Conservation (phyloP, 2,329 filamentous ascomycete species). For the Ophiostoma ips region DNA sequence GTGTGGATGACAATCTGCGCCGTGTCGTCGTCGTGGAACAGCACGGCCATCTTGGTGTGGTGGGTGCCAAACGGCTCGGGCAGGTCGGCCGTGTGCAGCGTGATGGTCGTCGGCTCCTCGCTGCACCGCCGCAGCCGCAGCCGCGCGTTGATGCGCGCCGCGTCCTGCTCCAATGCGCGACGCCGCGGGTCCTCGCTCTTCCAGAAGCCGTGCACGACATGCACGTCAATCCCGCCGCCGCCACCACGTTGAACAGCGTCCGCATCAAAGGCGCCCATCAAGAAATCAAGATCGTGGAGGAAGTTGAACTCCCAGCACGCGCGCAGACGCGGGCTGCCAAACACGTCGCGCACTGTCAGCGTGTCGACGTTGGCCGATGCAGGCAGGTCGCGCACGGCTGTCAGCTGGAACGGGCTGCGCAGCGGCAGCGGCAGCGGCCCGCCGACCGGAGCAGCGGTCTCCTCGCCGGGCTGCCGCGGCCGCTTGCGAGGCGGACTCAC, state of each 20-base stretch:
- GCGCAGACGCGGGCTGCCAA: conserved; percentile 60
- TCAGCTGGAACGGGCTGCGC: conserved; percentile 50
- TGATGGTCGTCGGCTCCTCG: conserved; percentile 55
- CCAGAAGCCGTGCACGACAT: conserved; percentile 49
- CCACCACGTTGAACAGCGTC: too few species aligned
- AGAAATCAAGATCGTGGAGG: conserved; percentile 44
- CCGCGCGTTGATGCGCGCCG: conserved; percentile 10
- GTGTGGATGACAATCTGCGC: conserved; percentile 77
- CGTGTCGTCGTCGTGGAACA: conserved; percentile 61
- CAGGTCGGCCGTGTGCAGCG: conserved; percentile 61
- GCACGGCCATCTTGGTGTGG: conserved; percentile 75
- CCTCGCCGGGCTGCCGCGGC: not conserved
- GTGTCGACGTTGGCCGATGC: conserved; percentile 48
- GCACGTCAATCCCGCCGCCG: conserved; percentile 31
- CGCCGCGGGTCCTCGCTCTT: conserved; percentile 51
- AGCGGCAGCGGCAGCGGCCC: too few species aligned
- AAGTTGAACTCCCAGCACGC: conserved; percentile 62
- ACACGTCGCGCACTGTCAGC: conserved; percentile 49
- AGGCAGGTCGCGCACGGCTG: conserved; percentile 51
- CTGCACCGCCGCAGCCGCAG: too few species aligned
- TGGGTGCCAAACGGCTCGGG: conserved; percentile 79
- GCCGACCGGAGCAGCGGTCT: not conserved
- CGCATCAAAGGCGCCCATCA: conserved; percentile 39
- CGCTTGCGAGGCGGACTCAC: conserved; percentile 33
- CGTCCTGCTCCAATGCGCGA: conserved; percentile 43